These are phyloP conservation scores for Quercus phellos DNA, from an alignment of 331 rosid genomes.

Conservation along the genomic window DNA sequence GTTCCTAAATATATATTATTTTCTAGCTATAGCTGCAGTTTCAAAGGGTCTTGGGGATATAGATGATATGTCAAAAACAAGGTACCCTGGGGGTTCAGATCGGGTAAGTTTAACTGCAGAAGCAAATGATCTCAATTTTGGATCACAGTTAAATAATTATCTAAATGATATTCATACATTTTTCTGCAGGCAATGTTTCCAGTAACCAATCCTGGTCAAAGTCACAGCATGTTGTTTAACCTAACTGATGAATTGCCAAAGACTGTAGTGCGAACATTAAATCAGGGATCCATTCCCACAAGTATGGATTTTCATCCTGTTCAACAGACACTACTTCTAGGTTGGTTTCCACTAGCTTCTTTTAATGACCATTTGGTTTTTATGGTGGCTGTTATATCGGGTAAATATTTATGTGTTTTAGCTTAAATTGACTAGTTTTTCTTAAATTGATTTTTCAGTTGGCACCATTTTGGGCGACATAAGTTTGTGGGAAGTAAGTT, in stretches of 20 bases:
- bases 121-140: background rate
- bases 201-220: background rate
- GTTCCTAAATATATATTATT: background rate
- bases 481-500: constrained; percentile 24
- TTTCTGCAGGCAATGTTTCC: background rate
- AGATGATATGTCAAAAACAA: constrained; percentile 15
- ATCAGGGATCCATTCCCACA: constrained; percentile 9
- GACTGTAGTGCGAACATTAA: constrained; percentile 14
- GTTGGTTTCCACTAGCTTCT: constrained; percentile 18
- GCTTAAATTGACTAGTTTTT: background rate
- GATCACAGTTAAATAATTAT: background rate
- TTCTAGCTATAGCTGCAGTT: constrained; percentile 5
- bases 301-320: constrained; percentile 31
- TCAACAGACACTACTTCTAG: constrained; percentile 22
- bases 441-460: constrained; percentile 17
- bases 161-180: background rate
- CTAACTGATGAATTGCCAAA: constrained; percentile 23
- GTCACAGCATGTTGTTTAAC: background rate
- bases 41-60: background rate
- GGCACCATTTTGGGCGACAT: constrained; percentile 21
- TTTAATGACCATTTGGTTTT: background rate
- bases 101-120: constrained; percentile 9
- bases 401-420: background rate
- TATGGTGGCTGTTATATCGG: background rate
- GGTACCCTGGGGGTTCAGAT: background rate